Conservation (phyloP, 768 basidiomycete genomes). For the Suillus discolor region DNA sequence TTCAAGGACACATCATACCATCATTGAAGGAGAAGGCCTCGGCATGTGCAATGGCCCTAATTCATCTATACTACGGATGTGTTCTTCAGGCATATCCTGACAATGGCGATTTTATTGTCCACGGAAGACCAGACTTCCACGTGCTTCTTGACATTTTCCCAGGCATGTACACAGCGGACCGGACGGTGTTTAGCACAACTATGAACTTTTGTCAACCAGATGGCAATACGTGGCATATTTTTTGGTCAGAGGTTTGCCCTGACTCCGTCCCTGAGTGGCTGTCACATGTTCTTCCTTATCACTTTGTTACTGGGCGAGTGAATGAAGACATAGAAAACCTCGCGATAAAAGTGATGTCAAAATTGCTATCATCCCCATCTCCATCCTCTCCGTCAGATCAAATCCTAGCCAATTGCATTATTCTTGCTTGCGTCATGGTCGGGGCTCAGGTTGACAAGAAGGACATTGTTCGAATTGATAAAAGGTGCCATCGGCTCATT, state of each 20-base stretch:
- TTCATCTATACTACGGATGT: background rate
- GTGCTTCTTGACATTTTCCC: no score
- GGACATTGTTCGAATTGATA: background rate
- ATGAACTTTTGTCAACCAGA: background rate
- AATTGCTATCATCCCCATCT: background rate
- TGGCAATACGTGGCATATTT: no score
- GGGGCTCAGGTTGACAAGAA: background rate
- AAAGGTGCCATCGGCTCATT: background rate
- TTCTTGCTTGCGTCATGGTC: background rate
- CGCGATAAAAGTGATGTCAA: background rate
- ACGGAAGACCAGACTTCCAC: background rate
- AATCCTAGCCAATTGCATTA: background rate
- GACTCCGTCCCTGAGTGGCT: background rate
- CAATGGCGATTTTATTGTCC: background rate
- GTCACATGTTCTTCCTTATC: background rate
- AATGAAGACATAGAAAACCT: background rate
- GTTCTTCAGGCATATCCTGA: background rate
- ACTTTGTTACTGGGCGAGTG: background rate
- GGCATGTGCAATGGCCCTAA: background rate
- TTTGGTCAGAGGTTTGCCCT: fast-evolving
- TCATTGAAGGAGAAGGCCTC: background rate
- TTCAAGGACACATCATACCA: background rate
- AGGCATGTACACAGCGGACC: background rate
- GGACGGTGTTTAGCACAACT: fast-evolving
- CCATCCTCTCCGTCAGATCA: background rate